phyloP scores from a whole-genome alignment of 2,329 filamentous ascomycete genomes.

The Fusarium lateritium region DNA sequence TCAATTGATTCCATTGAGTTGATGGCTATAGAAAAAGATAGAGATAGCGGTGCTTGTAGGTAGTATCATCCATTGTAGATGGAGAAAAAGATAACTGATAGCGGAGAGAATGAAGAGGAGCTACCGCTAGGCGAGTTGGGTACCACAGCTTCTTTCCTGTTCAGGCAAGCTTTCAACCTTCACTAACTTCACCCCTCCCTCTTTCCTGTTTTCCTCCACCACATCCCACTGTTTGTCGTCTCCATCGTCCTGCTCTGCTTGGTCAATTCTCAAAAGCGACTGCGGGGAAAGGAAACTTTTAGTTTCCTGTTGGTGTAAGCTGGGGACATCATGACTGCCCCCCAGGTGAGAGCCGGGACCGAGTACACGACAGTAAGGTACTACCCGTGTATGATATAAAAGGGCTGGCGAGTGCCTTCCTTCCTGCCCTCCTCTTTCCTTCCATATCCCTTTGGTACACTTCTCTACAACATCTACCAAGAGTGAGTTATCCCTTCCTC shows the following conservation, averaged over 20 bases:
- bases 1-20: too few species aligned
- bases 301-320: slow-evolving; percentile 14
- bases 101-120: slow-evolving; percentile 8
- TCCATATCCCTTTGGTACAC: slow-evolving; percentile 8
- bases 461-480: slow-evolving; percentile 1
- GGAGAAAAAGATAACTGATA: slow-evolving; percentile 14
- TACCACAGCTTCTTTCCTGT: slow-evolving; percentile 34
- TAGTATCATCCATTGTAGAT: background rate
- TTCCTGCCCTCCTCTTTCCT: background rate
- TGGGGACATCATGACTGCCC: slow-evolving; percentile 39
- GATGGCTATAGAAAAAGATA: too few species aligned
- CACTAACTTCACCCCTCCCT: slow-evolving; percentile 42
- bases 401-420: slow-evolving; percentile 17
- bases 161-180: slow-evolving; percentile 30
- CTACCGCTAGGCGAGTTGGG: slow-evolving; percentile 9
- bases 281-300: slow-evolving; percentile 41
- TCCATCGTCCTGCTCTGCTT: slow-evolving; percentile 25
- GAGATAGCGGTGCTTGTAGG: background rate
- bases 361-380: slow-evolving; percentile 13
- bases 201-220: slow-evolving; percentile 32
- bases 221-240: background rate
- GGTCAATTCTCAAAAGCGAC: slow-evolving; percentile 23
- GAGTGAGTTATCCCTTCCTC: slow-evolving; percentile 29
- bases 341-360: slow-evolving; percentile 20
- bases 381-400: slow-evolving; percentile 31